phyloP scores from a whole-genome alignment of 495 filamentous ascomycete genomes.

The Thozetella sp. region DNA sequence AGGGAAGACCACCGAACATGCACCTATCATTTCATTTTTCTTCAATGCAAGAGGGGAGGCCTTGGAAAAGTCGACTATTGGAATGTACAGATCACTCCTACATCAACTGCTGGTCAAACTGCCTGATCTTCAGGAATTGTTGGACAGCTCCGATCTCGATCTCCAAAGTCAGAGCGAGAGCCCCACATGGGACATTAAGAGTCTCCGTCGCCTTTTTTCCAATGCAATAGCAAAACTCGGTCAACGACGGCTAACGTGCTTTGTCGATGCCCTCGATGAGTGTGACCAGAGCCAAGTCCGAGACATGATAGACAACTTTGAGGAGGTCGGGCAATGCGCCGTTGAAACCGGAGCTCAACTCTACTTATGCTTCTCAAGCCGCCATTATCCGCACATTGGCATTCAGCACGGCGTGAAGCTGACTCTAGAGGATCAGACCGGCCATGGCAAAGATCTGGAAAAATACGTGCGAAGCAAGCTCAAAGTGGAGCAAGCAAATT shows the following conservation, averaged over 20 bases:
- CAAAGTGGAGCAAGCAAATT: conserved; percentile 2
- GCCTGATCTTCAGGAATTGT: conserved; percentile 19
- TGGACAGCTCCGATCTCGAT: conserved; percentile 14
- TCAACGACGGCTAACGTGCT: conserved; percentile 16
- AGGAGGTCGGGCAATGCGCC: conserved; percentile 21
- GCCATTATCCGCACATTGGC: conserved; percentile 48
- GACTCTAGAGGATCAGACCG: conserved; percentile 13
- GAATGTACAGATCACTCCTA: conserved; percentile 55
- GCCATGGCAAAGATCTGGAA: conserved; percentile 15
- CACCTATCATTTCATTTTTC: conserved; percentile 15
- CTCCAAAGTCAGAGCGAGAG: conserved; percentile 9
- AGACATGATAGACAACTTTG: conserved; percentile 34
- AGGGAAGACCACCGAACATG: background rate
- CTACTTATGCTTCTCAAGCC: conserved; percentile 46
- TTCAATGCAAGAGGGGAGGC: conserved; percentile 24
- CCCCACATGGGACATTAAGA: conserved; percentile 18
- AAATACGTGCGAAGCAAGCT: conserved; percentile 12
- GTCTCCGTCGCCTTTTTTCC: conserved; percentile 22
- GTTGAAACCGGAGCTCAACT: conserved; percentile 8
- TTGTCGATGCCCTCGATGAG: conserved; percentile 44
- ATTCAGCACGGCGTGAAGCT: conserved; percentile 27
- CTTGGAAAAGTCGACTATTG: conserved; percentile 46
- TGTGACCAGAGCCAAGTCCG: conserved; percentile 28
- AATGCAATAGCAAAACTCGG: conserved; percentile 17
- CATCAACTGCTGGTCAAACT: conserved; percentile 21